These are phyloP conservation scores for Fraxinus sp. DNA, from an alignment of 305 asterid genomes.

Conservation along the genomic window DNA sequence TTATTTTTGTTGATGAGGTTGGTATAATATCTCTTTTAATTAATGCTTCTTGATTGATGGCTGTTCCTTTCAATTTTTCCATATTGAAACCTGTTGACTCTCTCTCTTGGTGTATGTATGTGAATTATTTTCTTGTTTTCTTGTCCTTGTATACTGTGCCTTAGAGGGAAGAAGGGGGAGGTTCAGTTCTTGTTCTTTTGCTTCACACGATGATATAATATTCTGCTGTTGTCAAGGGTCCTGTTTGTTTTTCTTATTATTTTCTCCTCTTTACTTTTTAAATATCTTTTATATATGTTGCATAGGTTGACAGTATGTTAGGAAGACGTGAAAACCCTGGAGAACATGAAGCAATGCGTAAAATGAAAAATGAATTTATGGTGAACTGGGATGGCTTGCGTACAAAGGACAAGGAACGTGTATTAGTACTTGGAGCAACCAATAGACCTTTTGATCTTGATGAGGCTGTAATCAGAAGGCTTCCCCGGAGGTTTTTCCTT, in stretches of 20 bases:
- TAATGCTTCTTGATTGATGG: background rate
- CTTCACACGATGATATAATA: background rate
- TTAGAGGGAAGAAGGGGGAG: background rate
- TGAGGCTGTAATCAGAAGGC: conserved; percentile 56
- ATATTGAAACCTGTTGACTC: background rate
- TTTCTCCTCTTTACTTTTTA: background rate
- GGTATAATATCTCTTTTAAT: conserved; percentile 13
- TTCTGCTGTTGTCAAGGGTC: background rate
- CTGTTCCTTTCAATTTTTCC: background rate
- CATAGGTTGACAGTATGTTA: conserved; percentile 54
- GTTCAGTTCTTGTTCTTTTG: background rate
- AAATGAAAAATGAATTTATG: conserved; percentile 61
- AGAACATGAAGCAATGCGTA: conserved; percentile 60
- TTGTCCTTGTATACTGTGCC: background rate
- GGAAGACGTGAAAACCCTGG: conserved; percentile 58
- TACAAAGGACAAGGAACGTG: conserved; percentile 54
- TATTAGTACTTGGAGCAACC: conserved; percentile 57
- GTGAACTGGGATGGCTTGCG: conserved; percentile 60
- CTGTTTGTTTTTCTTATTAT: background rate
- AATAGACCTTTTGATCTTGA: conserved; percentile 58
- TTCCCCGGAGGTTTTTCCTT: conserved; percentile 42
- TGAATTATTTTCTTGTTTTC: background rate
- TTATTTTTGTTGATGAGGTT: conserved; percentile 54
- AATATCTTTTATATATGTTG: background rate
- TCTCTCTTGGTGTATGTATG: background rate